These are phyloP conservation scores for Paraconiothyrium brasiliense DNA, from an alignment of 2,329 filamentous ascomycete genomes.

Conservation along the genomic window DNA sequence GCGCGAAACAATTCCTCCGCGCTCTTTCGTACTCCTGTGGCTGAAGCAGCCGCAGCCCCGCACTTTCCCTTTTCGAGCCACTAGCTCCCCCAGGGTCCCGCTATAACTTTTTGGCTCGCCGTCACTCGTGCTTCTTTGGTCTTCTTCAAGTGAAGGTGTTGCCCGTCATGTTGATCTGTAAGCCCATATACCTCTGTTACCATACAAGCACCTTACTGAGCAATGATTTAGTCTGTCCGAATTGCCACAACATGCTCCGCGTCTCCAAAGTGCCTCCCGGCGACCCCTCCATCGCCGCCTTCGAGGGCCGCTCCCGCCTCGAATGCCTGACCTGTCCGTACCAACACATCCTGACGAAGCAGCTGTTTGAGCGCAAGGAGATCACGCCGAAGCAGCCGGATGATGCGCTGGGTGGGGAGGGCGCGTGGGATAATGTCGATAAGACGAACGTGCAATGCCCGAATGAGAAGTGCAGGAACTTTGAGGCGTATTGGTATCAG, in stretches of 20 bases:
- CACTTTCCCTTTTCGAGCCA: constrained; percentile 31
- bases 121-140: constrained; percentile 2
- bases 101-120: constrained; percentile 36
- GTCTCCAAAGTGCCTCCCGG: constrained; percentile 63
- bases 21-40: constrained; percentile 23
- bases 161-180: constrained; percentile 72
- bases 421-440: constrained; percentile 90
- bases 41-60: constrained; percentile 29
- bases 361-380: constrained; percentile 80
- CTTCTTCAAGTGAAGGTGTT: constrained; percentile 6
- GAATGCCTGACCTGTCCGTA: constrained; percentile 97
- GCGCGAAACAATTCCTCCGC: constrained; percentile 29
- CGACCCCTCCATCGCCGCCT: constrained; percentile 50
- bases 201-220: not conserved
- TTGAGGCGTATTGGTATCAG: constrained; percentile 92
- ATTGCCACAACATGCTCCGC: constrained; percentile 84
- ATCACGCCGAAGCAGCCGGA: constrained; percentile 89
- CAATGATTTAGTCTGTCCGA: constrained; percentile 72
- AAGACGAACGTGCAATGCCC: constrained; percentile 85
- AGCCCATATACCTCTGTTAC: constrained; percentile 23
- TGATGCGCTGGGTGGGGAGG: constrained; percentile 87
- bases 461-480: constrained; percentile 79
- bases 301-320: constrained; percentile 74
- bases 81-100: constrained; percentile 35
- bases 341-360: constrained; percentile 80